Conservation (phyloP, 1,284 basidiomycete species). For the Erythrobasidium hasegawianum region DNA sequence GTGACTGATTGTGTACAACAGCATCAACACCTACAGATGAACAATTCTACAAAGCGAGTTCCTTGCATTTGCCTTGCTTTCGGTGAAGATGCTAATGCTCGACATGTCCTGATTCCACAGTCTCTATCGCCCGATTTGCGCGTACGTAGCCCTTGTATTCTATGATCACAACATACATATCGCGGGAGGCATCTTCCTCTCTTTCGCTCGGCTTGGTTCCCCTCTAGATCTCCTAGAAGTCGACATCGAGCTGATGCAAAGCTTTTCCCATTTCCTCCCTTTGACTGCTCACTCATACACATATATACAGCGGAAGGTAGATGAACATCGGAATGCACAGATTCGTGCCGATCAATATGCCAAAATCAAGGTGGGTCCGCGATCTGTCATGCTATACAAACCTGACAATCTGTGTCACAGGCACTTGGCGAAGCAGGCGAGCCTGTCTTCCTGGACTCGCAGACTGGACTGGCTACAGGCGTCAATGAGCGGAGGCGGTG, state of each 20-base stretch:
- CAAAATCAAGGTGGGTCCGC: constrained; percentile 18
- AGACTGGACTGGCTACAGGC: neutral
- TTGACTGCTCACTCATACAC: neutral
- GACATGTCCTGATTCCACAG: neutral
- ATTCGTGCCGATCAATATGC: constrained; percentile 17
- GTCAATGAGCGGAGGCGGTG: neutral
- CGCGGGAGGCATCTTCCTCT: too few relatives aligned
- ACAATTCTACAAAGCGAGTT: constrained; percentile 31
- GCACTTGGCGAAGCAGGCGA: constrained; percentile 29
- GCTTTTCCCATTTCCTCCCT: neutral
- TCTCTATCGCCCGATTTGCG: constrained; percentile 27
- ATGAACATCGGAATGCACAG: constrained; percentile 18
- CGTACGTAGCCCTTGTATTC: constrained; percentile 14
- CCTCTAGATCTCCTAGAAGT: too few relatives aligned
- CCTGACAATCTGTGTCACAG: constrained; percentile 5
- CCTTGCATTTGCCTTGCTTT: neutral
- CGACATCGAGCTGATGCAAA: neutral
- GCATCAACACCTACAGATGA: constrained; percentile 28
- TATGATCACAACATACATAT: too few relatives aligned
- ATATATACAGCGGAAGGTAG: constrained; percentile 18
- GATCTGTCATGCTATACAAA: too few relatives aligned
- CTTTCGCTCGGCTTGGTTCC: too few relatives aligned
- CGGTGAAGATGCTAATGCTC: neutral
- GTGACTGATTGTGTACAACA: neutral
- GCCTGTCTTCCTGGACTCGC: constrained; percentile 21